phyloP scores from a whole-genome alignment of 169 alveolate species.

The Eimeria acervulina region DNA sequence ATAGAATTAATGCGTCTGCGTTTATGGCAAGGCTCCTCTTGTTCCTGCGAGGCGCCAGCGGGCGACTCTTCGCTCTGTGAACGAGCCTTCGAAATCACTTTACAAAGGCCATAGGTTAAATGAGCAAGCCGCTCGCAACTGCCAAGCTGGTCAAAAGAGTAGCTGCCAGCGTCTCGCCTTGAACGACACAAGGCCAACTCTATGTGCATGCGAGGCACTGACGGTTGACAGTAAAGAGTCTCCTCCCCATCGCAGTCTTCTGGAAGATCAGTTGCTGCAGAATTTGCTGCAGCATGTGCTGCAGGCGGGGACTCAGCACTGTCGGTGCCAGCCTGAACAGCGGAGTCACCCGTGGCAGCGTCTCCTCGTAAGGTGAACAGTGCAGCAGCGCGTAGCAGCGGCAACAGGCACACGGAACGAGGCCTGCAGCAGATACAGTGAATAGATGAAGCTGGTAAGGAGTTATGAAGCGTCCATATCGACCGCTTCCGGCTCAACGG shows the following conservation, averaged over 20 bases:
- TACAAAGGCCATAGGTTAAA: constrained; percentile 18
- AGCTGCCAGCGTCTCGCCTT: constrained; percentile 49
- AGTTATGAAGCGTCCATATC: not conserved
- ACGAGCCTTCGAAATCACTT: constrained; percentile 1
- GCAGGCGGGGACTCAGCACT: not conserved
- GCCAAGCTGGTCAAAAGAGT: constrained; percentile 20
- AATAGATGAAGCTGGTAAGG: not conserved
- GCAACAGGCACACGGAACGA: constrained; percentile 50
- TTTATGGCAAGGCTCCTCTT: constrained; percentile 18
- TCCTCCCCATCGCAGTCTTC: not conserved
- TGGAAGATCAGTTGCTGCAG: not conserved
- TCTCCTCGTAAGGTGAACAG: not conserved
- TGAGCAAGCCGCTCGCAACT: not conserved
- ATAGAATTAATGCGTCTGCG: constrained; percentile 17
- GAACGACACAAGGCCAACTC: constrained; percentile 59
- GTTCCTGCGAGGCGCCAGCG: not conserved
- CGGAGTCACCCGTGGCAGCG: not conserved
- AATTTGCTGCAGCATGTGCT: not conserved
- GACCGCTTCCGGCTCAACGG: not conserved
- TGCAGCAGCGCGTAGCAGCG: constrained; percentile 62
- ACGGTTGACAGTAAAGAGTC: not conserved
- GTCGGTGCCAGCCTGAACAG: not conserved
- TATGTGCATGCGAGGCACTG: constrained; percentile 7
- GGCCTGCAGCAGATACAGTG: constrained; percentile 44
- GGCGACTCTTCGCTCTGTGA: not conserved